Evolutionary conservation across 179 eudicot species (phyloP).

Genomic region (Amaranthus tricolor): DNA sequence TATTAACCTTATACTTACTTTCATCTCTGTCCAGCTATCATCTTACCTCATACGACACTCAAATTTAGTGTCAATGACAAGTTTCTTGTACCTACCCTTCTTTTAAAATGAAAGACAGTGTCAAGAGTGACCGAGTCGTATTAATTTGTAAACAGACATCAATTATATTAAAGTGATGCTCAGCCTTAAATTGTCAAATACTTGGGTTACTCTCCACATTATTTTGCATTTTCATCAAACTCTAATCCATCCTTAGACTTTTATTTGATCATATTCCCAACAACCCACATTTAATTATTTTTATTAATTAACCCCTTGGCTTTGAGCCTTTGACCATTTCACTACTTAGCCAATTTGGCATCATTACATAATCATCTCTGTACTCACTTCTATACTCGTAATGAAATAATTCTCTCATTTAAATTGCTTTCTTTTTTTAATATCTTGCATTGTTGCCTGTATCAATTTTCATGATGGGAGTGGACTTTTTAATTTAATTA

Average conservation of each 20-base stretch:
- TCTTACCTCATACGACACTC: neutral
- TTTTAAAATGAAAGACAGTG: neutral
- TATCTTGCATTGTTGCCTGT: too few relatives aligned
- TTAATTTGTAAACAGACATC: neutral
- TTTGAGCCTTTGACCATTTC: slow-evolving; percentile 13
- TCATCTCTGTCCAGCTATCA: too few relatives aligned
- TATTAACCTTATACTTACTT: too few relatives aligned
- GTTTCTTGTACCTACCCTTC: neutral
- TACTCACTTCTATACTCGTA: neutral
- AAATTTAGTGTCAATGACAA: neutral
- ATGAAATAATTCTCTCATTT: too few relatives aligned
- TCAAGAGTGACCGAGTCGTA: neutral
- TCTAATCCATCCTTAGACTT: neutral
- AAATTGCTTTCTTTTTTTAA: too few relatives aligned
- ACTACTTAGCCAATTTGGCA: neutral
- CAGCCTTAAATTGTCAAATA: neutral
- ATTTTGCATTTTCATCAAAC: neutral
- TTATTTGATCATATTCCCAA: neutral
- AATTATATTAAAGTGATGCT: slow-evolving; percentile 6
- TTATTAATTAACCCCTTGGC: neutral
- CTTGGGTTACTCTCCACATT: neutral
- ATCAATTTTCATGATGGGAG: neutral
- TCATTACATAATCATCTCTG: neutral
- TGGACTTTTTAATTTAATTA: neutral
- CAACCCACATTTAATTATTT: neutral